Evolutionary conservation across 306 rosid species (phyloP).

Genomic region (Spatholobus suberectus): DNA sequence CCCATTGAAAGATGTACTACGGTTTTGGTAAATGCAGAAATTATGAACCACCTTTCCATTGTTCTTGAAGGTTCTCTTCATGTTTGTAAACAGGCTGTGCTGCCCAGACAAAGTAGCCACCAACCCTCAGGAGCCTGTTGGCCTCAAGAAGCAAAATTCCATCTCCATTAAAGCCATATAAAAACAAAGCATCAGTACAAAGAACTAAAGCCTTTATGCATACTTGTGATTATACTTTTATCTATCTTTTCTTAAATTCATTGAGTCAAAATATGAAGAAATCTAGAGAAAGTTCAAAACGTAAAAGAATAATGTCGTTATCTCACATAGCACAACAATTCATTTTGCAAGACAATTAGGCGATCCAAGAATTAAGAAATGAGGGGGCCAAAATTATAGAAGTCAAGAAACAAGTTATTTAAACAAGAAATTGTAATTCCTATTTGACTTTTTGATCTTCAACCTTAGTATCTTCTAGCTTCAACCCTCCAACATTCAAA

Average conservation of each 20-base stretch:
- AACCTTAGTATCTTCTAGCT: background rate
- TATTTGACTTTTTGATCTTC: background rate
- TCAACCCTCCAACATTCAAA: background rate
- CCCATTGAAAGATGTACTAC: slow-evolving; percentile 9
- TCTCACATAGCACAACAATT: slow-evolving; percentile 23
- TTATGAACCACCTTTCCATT: slow-evolving; percentile 80
- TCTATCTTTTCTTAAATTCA: background rate
- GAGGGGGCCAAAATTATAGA: background rate
- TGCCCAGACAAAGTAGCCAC: slow-evolving; percentile 94
- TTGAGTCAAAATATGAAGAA: background rate
- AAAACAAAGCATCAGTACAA: slow-evolving; percentile 44
- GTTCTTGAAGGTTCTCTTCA: slow-evolving; percentile 69
- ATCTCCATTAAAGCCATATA: slow-evolving; percentile 58
- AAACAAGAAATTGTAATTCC: background rate
- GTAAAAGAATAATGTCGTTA: background rate
- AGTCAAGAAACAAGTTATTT: background rate
- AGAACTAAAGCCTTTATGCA: slow-evolving; percentile 21
- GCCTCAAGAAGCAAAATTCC: slow-evolving; percentile 93
- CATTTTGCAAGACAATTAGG: background rate
- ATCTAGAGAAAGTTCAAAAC: background rate
- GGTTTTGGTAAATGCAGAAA: slow-evolving; percentile 16
- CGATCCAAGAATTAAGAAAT: background rate
- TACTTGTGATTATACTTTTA: slow-evolving; percentile 13
- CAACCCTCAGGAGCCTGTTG: slow-evolving; percentile 84
- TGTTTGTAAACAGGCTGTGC: slow-evolving; percentile 89